Evolutionary conservation across 106 monocot genomes (phyloP).

Genomic region (Alisma plantagoaquatica): DNA sequence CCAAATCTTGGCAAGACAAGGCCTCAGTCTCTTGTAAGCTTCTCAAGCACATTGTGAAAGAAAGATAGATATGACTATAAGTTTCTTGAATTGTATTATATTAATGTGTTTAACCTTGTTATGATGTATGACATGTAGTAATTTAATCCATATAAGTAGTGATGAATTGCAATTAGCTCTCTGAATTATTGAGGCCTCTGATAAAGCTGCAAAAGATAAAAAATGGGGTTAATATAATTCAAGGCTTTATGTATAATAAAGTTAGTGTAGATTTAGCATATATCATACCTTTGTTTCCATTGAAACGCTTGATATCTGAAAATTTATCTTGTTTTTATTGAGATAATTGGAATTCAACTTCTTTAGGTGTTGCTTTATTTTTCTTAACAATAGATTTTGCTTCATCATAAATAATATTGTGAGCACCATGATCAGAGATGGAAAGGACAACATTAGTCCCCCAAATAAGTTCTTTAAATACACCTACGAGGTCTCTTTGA

Average conservation of each 20-base stretch:
- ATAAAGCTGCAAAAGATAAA: conserved; percentile 83
- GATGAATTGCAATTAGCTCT: too few relatives aligned
- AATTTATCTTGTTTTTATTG: conserved; percentile 70
- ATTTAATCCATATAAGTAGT: too few relatives aligned
- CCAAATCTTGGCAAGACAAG: too few relatives aligned
- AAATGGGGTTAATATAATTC: too few relatives aligned
- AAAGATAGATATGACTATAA: too few relatives aligned
- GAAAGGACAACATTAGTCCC: conserved; percentile 59
- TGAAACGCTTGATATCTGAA: conserved; percentile 43
- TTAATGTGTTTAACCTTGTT: too few relatives aligned
- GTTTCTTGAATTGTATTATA: too few relatives aligned
- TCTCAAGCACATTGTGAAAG: too few relatives aligned
- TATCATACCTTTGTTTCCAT: conserved; percentile 78
- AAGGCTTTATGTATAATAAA: too few relatives aligned
- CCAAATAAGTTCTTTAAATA: conserved; percentile 91
- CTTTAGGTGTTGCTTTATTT: conserved; percentile 85
- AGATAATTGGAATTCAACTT: conserved; percentile 64
- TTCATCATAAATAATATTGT: conserved; percentile 74
- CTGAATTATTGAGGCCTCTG: conserved; percentile 86
- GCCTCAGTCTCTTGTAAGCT: too few relatives aligned
- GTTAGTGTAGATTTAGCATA: neutral
- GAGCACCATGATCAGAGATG: conserved; percentile 92
- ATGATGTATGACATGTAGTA: too few relatives aligned
- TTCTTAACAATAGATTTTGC: conserved; percentile 73
- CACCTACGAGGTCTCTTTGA: conserved; percentile 73